Evolutionary conservation across 2,329 filamentous ascomycete genomes (phyloP), one percentile per base, ranked within the genome.

Genomic region (Madurella fahalii): DNA sequence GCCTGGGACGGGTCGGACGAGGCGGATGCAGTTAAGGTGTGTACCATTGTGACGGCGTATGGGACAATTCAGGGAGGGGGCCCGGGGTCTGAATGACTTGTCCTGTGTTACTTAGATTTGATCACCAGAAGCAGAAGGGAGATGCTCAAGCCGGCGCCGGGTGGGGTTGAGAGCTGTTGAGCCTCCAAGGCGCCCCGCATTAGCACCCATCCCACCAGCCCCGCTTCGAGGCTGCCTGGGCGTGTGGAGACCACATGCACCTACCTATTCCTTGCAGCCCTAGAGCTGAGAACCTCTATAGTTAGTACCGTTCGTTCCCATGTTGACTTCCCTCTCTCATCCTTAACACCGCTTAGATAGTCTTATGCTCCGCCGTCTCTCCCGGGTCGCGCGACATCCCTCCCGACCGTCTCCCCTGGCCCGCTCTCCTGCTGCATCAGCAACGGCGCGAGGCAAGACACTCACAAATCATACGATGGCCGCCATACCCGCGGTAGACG

Each of bases 311-410:
- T 34, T n/a, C 41, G 34, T 17, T 46, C 5, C 31, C 30, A n/a
- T 25, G 25, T 25, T 32, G n/a, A 39, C 46, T 32, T 16, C 20
- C 32, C 17, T 45, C 20, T 47, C 12, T 32, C 4, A 2, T 32
- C 31, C 12, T 15, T 13, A 37, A 34, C 31, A 42, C 46, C 15
- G 13, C 34, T 20, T 16, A 17, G 16, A 32, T 31, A 4, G 31
- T 37, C 43, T 61, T 64, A 95, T 96, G 91, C 86, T 92, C 72
- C 81, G 82, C 58, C 84, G 91, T 63, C 71, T 95, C 54, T 84
- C 81, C 48, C 89, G 90, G 68, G 69, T 95, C 58, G 78, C 84
- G 57, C 81, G 86, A 68, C 90, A 95, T 69, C 73, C 95, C 59
- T 68, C 72, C 51, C 79, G 80, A 62, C 80, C 85, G 54, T 69